Evolutionary conservation across 148 eudicot genomes (phyloP).

Genomic region (Cornus suecica): DNA sequence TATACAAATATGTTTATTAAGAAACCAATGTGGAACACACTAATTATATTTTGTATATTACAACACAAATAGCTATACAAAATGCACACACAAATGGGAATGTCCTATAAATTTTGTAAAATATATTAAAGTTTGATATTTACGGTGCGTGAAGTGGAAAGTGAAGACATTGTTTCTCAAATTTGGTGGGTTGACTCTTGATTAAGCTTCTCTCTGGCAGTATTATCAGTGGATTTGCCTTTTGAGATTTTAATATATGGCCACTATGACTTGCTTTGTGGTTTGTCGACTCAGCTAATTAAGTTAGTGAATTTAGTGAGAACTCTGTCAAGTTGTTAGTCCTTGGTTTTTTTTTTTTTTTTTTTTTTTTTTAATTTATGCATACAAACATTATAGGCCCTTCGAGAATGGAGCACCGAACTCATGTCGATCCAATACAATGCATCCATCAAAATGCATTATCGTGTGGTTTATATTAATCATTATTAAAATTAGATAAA

Average conservation of each 20-base stretch:
- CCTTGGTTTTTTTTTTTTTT: neutral
- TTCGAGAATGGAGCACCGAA: too few relatives aligned
- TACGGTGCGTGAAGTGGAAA: neutral
- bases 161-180: neutral
- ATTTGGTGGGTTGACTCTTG: neutral
- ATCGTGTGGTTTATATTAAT: too few relatives aligned
- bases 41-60: too few relatives aligned
- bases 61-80: too few relatives aligned
- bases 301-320: neutral
- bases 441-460: neutral
- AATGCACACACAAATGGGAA: neutral
- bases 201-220: neutral
- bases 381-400: neutral
- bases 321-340: neutral
- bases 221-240: neutral
- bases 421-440: too few relatives aligned
- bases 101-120: neutral
- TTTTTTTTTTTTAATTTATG: neutral
- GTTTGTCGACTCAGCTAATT: slow-evolving; percentile 17
- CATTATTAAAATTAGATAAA: too few relatives aligned
- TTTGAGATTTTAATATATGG: neutral
- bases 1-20: too few relatives aligned
- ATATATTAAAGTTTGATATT: too few relatives aligned
- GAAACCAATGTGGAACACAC: neutral
- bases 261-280: neutral